Percentiles rank a stretch among this genome's conserved stretches.
Evolutionary conservation across 352 stramenopile genomes (phyloP).

Genomic region (Aphanomyces cochlioides): DNA sequence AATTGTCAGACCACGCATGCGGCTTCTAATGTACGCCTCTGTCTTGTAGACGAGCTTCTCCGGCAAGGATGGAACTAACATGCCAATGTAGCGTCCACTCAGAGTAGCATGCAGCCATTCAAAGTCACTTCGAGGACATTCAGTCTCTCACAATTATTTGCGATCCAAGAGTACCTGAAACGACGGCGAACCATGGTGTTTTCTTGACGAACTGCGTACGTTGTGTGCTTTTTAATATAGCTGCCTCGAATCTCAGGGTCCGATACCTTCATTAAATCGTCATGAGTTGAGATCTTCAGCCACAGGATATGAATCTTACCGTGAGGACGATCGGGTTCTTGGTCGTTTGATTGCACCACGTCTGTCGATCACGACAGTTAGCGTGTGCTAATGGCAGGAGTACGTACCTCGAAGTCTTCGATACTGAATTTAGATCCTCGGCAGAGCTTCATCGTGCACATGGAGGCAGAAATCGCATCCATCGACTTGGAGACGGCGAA

Average conservation of each 20-base stretch:
- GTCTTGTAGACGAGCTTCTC: constrained; percentile 60
- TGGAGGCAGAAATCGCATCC: constrained; percentile 31
- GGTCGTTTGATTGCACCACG: constrained; percentile 19
- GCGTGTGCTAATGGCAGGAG: not conserved
- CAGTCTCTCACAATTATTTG: not conserved
- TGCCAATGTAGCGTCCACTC: constrained; percentile 53
- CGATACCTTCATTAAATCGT: constrained; percentile 36
- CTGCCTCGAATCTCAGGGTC: constrained; percentile 52
- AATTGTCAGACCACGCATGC: constrained; percentile 52
- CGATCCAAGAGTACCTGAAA: constrained; percentile 42
- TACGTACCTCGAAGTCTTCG: constrained; percentile 29
- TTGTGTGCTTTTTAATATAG: constrained; percentile 74
- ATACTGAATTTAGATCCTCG: constrained; percentile 30
- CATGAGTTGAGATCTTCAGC: constrained; percentile 17
- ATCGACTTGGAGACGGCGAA: not conserved
- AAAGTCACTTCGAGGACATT: constrained; percentile 44
- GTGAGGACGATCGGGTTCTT: constrained; percentile 19
- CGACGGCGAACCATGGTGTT: constrained; percentile 43
- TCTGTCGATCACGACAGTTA: not conserved
- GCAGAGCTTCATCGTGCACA: constrained; percentile 38
- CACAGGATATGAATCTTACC: constrained; percentile 29
- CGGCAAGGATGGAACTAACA: constrained; percentile 60
- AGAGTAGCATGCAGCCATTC: constrained; percentile 65
- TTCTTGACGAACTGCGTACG: constrained; percentile 49
- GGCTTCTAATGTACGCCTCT: constrained; percentile 54